A percentile compares a stretch with the other conserved stretches of the same genome.
Evolutionary conservation across 2,329 filamentous ascomycete genomes (phyloP).

Genomic region (Penicillium sp.): DNA sequence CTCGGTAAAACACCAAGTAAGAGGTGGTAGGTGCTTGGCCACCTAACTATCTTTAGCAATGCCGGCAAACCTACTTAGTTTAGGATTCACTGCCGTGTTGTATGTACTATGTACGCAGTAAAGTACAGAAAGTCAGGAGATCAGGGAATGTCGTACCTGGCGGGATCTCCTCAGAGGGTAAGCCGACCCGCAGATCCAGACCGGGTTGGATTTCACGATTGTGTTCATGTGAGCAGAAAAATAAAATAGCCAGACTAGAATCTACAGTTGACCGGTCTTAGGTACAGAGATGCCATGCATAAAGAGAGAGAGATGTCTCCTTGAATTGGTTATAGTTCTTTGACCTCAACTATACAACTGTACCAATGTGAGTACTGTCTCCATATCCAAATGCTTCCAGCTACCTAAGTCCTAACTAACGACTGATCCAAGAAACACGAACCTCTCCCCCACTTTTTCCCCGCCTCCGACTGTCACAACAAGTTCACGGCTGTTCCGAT

Average conservation of each 20-base stretch:
- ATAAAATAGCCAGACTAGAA: not conserved
- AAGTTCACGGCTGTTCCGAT: not conserved
- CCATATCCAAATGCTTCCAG: no score
- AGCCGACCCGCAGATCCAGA: constrained; percentile 31
- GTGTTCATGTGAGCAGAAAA: constrained; percentile 35
- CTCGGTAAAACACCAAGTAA: not conserved
- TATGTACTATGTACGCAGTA: no score
- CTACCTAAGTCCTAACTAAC: no score
- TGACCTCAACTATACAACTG: no score
- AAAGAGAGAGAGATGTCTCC: constrained; percentile 3
- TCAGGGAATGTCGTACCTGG: constrained; percentile 17
- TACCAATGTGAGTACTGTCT: not conserved
- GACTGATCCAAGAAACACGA: constrained; percentile 10
- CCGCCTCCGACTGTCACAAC: constrained; percentile 17
- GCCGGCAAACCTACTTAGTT: constrained; percentile 12
- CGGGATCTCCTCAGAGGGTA: constrained; percentile 33
- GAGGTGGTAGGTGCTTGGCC: constrained; percentile 14
- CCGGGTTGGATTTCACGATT: constrained; percentile 6
- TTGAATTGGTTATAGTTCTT: no score
- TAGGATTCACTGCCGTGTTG: not conserved
- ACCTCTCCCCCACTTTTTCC: constrained; percentile 31
- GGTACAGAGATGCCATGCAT: no score
- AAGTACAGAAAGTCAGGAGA: no score
- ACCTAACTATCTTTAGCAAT: no score
- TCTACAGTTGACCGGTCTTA: no score